Conservation (phyloP, 495 filamentous ascomycete species). For the Penicillium samsonianum region DNA sequence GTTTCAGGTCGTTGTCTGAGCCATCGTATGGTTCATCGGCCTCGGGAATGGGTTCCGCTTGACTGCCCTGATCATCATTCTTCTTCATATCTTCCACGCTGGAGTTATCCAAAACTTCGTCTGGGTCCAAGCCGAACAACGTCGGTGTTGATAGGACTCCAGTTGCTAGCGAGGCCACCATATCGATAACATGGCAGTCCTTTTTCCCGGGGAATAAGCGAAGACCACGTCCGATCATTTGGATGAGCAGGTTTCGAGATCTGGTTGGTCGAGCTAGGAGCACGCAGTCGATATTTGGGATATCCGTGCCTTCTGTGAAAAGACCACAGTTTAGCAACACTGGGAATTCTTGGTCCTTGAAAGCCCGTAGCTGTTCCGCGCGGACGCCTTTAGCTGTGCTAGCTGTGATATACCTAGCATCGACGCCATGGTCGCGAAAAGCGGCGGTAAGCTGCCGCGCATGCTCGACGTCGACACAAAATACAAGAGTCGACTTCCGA, state of each 20-base stretch:
- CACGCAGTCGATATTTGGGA: conserved; percentile 95
- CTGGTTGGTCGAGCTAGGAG: conserved; percentile 85
- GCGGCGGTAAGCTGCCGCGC: conserved; percentile 67
- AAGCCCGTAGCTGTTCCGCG: conserved; percentile 67
- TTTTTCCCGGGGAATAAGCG: conserved; percentile 76
- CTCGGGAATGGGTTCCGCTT: background rate
- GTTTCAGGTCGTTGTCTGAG: conserved; percentile 30
- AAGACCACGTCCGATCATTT: conserved; percentile 97
- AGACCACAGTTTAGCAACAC: conserved; percentile 94
- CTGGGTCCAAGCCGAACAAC: conserved; percentile 88
- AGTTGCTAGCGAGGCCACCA: conserved; percentile 79
- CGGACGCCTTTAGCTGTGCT: conserved; percentile 67
- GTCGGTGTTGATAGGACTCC: conserved; percentile 90
- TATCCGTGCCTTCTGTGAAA: conserved; percentile 96
- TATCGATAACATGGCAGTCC: conserved; percentile 94
- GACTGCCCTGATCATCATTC: conserved; percentile 19
- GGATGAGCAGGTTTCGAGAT: conserved; percentile 86
- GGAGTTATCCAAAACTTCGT: conserved; percentile 68
- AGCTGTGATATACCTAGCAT: conserved; percentile 81
- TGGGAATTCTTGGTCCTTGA: conserved; percentile 73
- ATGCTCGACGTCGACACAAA: conserved; percentile 88
- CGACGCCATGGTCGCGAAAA: conserved; percentile 76
- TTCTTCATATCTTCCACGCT: conserved; percentile 58
- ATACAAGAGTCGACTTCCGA: conserved; percentile 85
- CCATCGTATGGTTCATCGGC: conserved; percentile 1